phyloP scores from a whole-genome alignment of 208 protist species.

The Kentomonas sorsogonicus region DNA sequence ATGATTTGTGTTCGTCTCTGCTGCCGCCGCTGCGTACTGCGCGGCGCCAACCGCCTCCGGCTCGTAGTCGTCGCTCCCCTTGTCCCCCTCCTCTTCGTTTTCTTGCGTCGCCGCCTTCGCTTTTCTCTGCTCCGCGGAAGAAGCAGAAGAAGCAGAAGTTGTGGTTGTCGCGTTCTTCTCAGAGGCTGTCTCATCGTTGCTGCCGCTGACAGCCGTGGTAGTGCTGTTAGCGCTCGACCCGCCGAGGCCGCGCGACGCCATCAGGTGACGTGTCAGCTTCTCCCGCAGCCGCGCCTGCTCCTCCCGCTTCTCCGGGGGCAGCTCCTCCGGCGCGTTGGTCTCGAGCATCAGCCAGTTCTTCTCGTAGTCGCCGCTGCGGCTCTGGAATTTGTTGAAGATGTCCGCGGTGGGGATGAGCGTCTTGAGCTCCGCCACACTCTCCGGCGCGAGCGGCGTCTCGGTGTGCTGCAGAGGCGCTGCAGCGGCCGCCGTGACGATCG shows the following conservation, averaged over 20 bases:
- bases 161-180: slow-evolving; percentile 7
- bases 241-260: background rate
- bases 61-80: slow-evolving; percentile 33
- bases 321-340: slow-evolving; percentile 32
- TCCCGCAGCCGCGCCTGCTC: slow-evolving; percentile 3
- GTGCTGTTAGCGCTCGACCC: background rate
- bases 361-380: slow-evolving; percentile 53
- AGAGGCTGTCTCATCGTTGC: background rate
- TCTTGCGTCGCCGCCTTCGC: background rate
- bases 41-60: slow-evolving; percentile 21
- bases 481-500: too few species aligned
- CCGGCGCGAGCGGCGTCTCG: too few species aligned
- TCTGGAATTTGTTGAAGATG: slow-evolving; percentile 71
- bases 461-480: too few species aligned
- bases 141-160: background rate
- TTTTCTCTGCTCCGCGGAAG: too few species aligned
- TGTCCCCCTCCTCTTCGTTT: slow-evolving; percentile 14
- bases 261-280: background rate
- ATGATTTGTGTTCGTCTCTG: background rate
- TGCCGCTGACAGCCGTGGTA: background rate
- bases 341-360: slow-evolving; percentile 65
- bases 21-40: slow-evolving; percentile 9
- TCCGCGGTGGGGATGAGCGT: slow-evolving; percentile 35
- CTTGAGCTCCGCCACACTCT: slow-evolving; percentile 7
- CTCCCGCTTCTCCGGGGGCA: slow-evolving; percentile 33